Evolutionary conservation across 257 asterid species (phyloP), one percentile per base, ranked within the genome.

Genomic region (Thymus quinquecostatus): DNA sequence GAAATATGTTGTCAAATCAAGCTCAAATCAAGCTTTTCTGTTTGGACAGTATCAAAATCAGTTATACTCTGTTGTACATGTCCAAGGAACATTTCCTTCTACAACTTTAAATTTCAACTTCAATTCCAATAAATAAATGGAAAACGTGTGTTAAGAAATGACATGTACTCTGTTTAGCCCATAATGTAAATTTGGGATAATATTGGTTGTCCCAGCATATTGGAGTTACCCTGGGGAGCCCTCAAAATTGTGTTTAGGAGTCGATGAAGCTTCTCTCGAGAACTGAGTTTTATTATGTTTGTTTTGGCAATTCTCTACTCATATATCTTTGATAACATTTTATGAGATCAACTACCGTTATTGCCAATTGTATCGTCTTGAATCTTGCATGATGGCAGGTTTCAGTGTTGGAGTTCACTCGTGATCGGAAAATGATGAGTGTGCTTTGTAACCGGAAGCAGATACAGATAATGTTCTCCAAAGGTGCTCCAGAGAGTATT

Each of bases 361-460:
- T 38, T 38, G 4, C 41, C 41, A 38, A 38, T 38, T 38, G 41
- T 38, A 38, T 38, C 7, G 7, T 38, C 41, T 38, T 38, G 40
- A 36, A 36, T 1, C 40, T 36, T 57, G 40, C 70, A 58, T 79
- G 66, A 81, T 60, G 81, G 79, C 84, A 95, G 99, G 92, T 95
- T 69, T 91, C 97, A 8, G 76, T 79, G 60, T 79, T 95, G 86
- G 99, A 95, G 78, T 95, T 95, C 86, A 89, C 97, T 69, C 99
- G 98, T 81, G 98, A 95, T 79, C 96, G 99, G 59, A 95, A 95
- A 78, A 88, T 95, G 99, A 95, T 95, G 99, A 95, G 99, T 79
- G 97, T 88, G 80, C 97, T 95, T 44, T 92, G 97, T 86, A 88
- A 85, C 87, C 89, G 91, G 78, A 95, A 91, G 87, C 97, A 92